These are phyloP conservation scores for Stachybotrys chartarum DNA, from an alignment of 2,329 filamentous ascomycete species.

Conservation along the genomic window DNA sequence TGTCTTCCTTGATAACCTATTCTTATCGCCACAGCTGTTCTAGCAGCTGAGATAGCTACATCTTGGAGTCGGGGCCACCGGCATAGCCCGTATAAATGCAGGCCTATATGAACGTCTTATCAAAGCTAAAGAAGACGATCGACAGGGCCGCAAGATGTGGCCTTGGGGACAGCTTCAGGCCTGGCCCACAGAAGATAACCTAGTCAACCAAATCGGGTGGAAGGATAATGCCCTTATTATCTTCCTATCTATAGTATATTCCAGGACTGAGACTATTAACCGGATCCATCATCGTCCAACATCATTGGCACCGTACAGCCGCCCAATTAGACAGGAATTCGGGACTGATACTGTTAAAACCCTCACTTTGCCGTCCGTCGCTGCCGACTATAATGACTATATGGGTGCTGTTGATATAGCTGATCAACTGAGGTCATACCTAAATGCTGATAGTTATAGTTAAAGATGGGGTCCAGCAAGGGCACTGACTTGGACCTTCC, in stretches of 20 bases:
- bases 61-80: not conserved
- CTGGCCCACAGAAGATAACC: too few relatives aligned
- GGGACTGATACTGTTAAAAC: constrained; percentile 3
- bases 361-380: constrained; percentile 3
- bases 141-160: too few relatives aligned
- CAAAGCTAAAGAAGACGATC: not conserved
- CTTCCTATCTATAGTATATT: too few relatives aligned
- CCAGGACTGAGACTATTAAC: not conserved
- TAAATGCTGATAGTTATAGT: not conserved
- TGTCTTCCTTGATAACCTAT: not conserved
- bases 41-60: not conserved
- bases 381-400: too few relatives aligned
- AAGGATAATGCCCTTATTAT: too few relatives aligned
- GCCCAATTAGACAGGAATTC: constrained; percentile 5
- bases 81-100: not conserved
- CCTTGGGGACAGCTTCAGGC: too few relatives aligned
- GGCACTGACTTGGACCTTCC: too few relatives aligned
- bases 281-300: constrained; percentile 1
- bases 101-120: not conserved
- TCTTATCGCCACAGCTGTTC: not conserved
- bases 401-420: constrained; percentile 6
- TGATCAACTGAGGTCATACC: constrained; percentile 3
- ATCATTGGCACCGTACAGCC: not conserved
- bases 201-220: too few relatives aligned
- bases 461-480: not conserved